phyloP scores from a whole-genome alignment of 768 basidiomycete genomes.

The Porphyrellus cyaneotinctus region DNA sequence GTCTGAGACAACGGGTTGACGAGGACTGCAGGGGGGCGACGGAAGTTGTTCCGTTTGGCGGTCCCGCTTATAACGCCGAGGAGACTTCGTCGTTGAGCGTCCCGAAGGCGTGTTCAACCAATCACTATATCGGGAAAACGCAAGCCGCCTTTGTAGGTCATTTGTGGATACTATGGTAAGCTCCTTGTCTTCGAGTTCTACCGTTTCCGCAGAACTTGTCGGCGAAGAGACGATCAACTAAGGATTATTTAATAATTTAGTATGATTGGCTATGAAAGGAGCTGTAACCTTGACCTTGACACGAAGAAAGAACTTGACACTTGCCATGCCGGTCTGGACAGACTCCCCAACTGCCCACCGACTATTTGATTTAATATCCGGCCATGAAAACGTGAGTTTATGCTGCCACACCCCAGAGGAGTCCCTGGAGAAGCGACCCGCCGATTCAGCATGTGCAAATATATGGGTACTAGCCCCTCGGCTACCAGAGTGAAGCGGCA shows the following conservation, averaged over 20 bases:
- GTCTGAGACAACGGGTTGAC: constrained; percentile 5
- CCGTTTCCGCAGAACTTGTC: constrained; percentile 51
- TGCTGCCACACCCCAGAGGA: constrained; percentile 57
- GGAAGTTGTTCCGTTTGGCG: constrained; percentile 29
- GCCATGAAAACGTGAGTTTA: constrained; percentile 70
- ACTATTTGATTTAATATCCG: constrained; percentile 58
- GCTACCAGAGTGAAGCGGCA: constrained; percentile 9
- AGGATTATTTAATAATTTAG: constrained; percentile 10
- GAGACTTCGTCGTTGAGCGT: constrained; percentile 56
- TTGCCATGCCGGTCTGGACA: constrained; percentile 57
- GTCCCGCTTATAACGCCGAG: constrained; percentile 41
- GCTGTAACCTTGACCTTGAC: constrained; percentile 51
- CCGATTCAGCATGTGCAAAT: constrained; percentile 57
- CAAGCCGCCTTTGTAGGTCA: constrained; percentile 62
- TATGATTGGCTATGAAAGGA: constrained; percentile 4
- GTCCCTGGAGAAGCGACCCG: constrained; percentile 53
- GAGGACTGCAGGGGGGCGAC: constrained; percentile 39
- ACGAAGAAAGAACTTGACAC: constrained; percentile 66
- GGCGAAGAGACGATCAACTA: constrained; percentile 46
- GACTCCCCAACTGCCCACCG: constrained; percentile 83
- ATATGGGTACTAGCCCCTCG: constrained; percentile 45
- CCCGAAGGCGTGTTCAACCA: constrained; percentile 23
- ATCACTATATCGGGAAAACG: constrained; percentile 57
- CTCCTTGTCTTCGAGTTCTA: constrained; percentile 69
- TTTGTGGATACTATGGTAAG: constrained; percentile 65